phyloP scores from a whole-genome alignment of 139 green algal species.

The Coelastrella sp. region DNA sequence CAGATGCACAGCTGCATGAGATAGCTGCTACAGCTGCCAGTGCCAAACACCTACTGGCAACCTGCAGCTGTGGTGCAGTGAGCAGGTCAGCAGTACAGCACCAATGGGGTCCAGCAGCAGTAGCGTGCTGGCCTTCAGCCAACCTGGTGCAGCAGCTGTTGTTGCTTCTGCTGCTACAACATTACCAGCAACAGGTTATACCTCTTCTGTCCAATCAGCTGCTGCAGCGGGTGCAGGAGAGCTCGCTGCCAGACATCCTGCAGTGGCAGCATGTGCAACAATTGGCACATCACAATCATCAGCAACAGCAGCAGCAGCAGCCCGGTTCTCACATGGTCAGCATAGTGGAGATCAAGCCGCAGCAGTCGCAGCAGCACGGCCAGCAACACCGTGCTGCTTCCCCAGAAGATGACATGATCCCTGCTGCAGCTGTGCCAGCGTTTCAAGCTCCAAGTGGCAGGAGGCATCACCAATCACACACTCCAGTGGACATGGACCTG shows the following conservation, averaged over 20 bases:
- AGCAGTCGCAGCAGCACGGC: not conserved
- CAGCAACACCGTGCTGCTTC: not conserved
- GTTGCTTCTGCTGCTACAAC: constrained; percentile 32
- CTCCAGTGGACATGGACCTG: not conserved
- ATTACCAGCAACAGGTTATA: not conserved
- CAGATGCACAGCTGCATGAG: not conserved
- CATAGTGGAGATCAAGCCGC: not conserved
- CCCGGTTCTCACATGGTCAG: not conserved
- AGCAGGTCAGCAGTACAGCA: constrained; percentile 14
- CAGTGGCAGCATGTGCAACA: constrained; percentile 17
- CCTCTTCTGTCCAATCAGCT: constrained; percentile 20
- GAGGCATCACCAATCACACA: no score
- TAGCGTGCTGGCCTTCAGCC: not conserved
- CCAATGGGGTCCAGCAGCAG: not conserved
- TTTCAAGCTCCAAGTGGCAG: not conserved
- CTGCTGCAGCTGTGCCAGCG: not conserved
- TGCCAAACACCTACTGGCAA: not conserved
- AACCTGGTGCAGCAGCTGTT: constrained; percentile 4
- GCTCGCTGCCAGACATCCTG: not conserved
- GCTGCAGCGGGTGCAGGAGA: not conserved
- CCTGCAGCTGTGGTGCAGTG: not conserved
- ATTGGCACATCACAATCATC: not conserved
- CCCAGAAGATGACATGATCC: not conserved
- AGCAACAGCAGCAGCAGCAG: constrained; percentile 22
- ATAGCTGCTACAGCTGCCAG: not conserved